phyloP scores from a whole-genome alignment of 1,284 basidiomycete genomes.

The Irpex lacteus region DNA sequence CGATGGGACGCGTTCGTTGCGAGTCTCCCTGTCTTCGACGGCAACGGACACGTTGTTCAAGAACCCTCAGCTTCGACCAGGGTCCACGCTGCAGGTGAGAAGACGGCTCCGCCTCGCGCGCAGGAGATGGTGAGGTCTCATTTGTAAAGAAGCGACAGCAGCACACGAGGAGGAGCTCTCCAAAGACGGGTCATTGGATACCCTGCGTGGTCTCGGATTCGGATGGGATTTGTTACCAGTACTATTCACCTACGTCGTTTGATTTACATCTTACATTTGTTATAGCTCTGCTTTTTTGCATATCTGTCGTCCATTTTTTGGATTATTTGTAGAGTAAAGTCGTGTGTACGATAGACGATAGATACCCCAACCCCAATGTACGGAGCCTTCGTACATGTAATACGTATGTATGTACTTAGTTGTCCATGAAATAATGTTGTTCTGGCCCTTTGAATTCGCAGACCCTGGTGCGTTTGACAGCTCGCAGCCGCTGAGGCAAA shows the following conservation, averaged over 20 bases:
- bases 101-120: not conserved
- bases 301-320: not conserved
- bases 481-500: too few species aligned
- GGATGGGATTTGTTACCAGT: slow-evolving; percentile 7
- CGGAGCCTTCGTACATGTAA: not conserved
- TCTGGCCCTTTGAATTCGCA: not conserved
- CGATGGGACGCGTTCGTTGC: slow-evolving; percentile 32
- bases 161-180: not conserved
- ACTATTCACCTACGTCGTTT: slow-evolving; percentile 2
- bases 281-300: too few species aligned
- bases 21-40: slow-evolving; percentile 16
- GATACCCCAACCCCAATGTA: not conserved
- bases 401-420: not conserved
- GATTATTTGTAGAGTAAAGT: not conserved
- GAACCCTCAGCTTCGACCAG: not conserved
- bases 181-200: not conserved
- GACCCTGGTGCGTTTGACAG: too few species aligned
- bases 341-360: not conserved
- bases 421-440: slow-evolving; percentile 4
- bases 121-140: slow-evolving; percentile 24
- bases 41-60: slow-evolving; percentile 12
- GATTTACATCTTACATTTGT: not conserved
- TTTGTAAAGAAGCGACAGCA: slow-evolving; percentile 9
- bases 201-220: slow-evolving; percentile 1
- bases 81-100: slow-evolving; percentile 14